A percentile compares a stretch with the other conserved stretches of the same genome.
Conservation (phyloP, 2,329 filamentous ascomycete genomes). For the Polytolypa hystricis region DNA sequence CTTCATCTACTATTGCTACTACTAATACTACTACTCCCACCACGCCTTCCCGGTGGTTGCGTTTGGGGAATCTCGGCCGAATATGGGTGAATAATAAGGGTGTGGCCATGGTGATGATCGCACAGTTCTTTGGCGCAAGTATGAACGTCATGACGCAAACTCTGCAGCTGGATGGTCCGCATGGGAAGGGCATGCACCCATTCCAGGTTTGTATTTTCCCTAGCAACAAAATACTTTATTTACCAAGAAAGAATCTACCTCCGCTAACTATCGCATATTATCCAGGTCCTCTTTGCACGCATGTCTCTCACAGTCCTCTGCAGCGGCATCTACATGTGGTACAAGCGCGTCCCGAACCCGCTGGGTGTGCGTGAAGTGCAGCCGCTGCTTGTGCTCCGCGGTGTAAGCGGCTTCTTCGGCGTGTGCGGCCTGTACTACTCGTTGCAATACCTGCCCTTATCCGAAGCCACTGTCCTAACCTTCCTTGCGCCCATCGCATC, state of each 20-base stretch:
- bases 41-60: too few relatives aligned
- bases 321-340: conserved; percentile 64
- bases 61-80: too few relatives aligned
- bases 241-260: background rate
- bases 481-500: conserved; percentile 72
- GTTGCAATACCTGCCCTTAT: conserved; percentile 67
- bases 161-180: conserved; percentile 55
- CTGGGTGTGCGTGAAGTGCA: conserved; percentile 58
- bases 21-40: too few relatives aligned
- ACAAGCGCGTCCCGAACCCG: conserved; percentile 53
- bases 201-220: conserved; percentile 59
- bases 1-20: too few relatives aligned
- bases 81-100: conserved; percentile 58
- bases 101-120: conserved; percentile 58
- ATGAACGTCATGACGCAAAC: conserved; percentile 78
- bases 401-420: conserved; percentile 62
- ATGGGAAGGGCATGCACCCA: conserved; percentile 63
- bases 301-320: conserved; percentile 63
- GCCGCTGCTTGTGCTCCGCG: conserved; percentile 55
- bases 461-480: conserved; percentile 81
- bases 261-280: background rate
- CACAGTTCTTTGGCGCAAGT: conserved; percentile 69
- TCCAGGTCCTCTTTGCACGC: conserved; percentile 61
- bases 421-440: conserved; percentile 70
- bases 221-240: background rate